Evolutionary conservation across 169 alveolate species (phyloP).

Genomic region (Cytauxzoon felis): DNA sequence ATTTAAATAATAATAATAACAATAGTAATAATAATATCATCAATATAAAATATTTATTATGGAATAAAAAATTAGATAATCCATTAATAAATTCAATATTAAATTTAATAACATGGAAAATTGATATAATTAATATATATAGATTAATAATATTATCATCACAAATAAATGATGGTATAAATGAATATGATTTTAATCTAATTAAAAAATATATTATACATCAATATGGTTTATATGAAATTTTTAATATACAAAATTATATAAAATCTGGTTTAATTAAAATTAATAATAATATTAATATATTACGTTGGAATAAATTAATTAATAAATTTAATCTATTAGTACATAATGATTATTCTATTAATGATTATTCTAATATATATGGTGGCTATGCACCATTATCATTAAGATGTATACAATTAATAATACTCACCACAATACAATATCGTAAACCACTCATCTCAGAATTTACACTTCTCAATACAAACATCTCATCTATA

Average conservation of each 20-base stretch:
- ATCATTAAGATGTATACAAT: slow-evolving; percentile 62
- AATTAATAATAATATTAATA: slow-evolving; percentile 22
- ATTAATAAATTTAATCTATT: slow-evolving; percentile 64
- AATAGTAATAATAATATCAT: slow-evolving; percentile 34
- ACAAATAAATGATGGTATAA: slow-evolving; percentile 59
- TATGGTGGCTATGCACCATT: slow-evolving; percentile 77
- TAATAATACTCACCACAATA: slow-evolving; percentile 27
- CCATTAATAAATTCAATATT: slow-evolving; percentile 52
- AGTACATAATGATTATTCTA: slow-evolving; percentile 53
- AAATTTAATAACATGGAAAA: slow-evolving; percentile 57
- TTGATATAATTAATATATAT: slow-evolving; percentile 49
- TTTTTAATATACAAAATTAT: slow-evolving; percentile 40
- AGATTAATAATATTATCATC: slow-evolving; percentile 59
- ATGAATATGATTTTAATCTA: slow-evolving; percentile 49
- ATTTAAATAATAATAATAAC: slow-evolving; percentile 29
- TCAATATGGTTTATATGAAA: slow-evolving; percentile 66
- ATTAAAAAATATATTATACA: slow-evolving; percentile 65
- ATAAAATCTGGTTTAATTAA: slow-evolving; percentile 30
- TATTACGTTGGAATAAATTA: slow-evolving; percentile 54
- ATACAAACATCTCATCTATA: slow-evolving; percentile 25
- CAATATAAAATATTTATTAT: slow-evolving; percentile 17
- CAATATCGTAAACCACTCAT: slow-evolving; percentile 6
- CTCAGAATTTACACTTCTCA: slow-evolving; percentile 32
- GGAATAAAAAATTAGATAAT: slow-evolving; percentile 45
- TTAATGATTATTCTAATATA: slow-evolving; percentile 58